Base-by-base conservation (phyloP, 495 filamentous ascomycete genomes). In the Pseudoneurospora amorphoporcata region DNA sequence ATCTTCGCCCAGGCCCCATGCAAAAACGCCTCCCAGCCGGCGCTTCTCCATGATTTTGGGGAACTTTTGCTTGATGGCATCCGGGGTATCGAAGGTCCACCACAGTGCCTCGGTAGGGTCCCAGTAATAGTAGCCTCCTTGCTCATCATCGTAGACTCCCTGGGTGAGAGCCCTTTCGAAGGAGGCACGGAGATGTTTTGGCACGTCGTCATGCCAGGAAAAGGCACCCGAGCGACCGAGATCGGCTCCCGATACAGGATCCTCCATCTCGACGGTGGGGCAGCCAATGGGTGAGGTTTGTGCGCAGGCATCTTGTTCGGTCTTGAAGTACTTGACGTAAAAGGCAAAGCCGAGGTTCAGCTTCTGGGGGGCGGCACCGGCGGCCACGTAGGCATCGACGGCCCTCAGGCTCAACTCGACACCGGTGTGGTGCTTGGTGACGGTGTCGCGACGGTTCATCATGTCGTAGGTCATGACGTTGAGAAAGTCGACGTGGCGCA, bases 391-490 rank as follows among this genome's bases (percentile, higher is more conserved):
- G 68, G 87, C 83, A 68, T 89, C 81, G 19, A 93, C 75, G 16
- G 87, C 81, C 14, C 86, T 84, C 14, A 88, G 78, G 39, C 87
- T 89, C 16, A 82, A 81, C 69, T 81, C 74, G 39, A 92, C 80
- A 45, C 88, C 87, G 29, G 87, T 91, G 76, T 92, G 90, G 76
- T 92, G 90, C 71, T 85, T 87, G 5, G 91, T 93, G 10, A 87
- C 79, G 73, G 83, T 88, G 76, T 93, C 88, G 19, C 92, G 88
- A 29, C 92, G 87, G 81, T 92, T 93, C 87, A 91, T 91, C 69
- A 94, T 77, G 74, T 94, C 92, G 81, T 94, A 94, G 29, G 87
- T 88, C 92, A 94, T 94, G 69, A 94, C 86, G 77, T 93, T 94
- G 77, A 93, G 82, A 80, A 91, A 91, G 78, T 93, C 90, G 10